Evolutionary conservation across 768 basidiomycete genomes (phyloP).

Genomic region (Lactifluus volemus): DNA sequence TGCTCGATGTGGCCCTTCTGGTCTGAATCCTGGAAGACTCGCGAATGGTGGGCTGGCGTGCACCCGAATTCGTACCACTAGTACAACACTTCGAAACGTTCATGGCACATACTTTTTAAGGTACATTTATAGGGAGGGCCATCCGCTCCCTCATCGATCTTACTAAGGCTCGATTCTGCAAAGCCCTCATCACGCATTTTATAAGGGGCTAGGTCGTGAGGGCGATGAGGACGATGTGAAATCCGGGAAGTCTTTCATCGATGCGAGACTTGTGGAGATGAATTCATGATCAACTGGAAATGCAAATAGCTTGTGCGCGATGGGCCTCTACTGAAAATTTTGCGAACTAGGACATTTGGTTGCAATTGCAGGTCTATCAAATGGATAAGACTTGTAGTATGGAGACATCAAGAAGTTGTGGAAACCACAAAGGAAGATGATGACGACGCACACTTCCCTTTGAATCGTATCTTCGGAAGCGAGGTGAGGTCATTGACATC

Average conservation of each 20-base stretch:
- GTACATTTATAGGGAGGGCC: neutral
- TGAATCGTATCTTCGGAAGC: neutral
- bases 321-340: constrained; percentile 7
- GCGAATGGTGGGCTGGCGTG: neutral
- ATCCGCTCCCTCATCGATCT: neutral
- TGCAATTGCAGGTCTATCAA: neutral
- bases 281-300: neutral
- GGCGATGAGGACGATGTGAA: neutral
- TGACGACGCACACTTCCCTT: neutral
- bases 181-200: neutral
- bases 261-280: neutral
- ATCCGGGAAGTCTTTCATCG: neutral
- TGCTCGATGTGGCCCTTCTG: neutral
- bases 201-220: neutral
- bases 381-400: neutral
- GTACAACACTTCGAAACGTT: constrained; percentile 1
- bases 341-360: constrained; percentile 1
- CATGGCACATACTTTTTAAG: neutral
- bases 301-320: neutral
- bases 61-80: constrained; percentile 3
- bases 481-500: neutral
- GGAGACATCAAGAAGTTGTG: neutral
- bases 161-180: neutral
- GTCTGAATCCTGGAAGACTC: neutral
- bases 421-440: neutral